These are phyloP conservation scores for Aspergillus brasiliensis DNA, from an alignment of 2,329 filamentous ascomycete genomes.

Conservation along the genomic window DNA sequence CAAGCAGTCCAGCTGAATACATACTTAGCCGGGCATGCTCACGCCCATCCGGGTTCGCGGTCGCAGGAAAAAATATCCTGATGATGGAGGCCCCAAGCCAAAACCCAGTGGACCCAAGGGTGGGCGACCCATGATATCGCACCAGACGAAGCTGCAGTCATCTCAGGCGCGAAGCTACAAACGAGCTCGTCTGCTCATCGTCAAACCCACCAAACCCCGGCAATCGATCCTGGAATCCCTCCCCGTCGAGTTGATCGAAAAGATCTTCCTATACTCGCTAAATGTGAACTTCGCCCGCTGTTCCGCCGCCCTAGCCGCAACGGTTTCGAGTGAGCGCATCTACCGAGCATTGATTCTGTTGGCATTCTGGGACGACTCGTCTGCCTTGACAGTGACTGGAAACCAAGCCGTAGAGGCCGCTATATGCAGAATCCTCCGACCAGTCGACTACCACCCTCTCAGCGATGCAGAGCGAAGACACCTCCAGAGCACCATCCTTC, in stretches of 20 bases:
- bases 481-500: slow-evolving; percentile 40
- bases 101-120: slow-evolving; percentile 18
- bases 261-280: slow-evolving; percentile 53
- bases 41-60: slow-evolving; percentile 38
- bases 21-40: slow-evolving; percentile 18
- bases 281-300: slow-evolving; percentile 49
- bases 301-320: slow-evolving; percentile 44
- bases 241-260: slow-evolving; percentile 55
- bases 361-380: slow-evolving; percentile 41
- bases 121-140: slow-evolving; percentile 20
- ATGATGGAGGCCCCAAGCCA: slow-evolving; percentile 8
- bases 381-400: background rate
- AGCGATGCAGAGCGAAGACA: slow-evolving; percentile 26
- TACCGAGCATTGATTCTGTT: slow-evolving; percentile 45
- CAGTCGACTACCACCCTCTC: slow-evolving; percentile 38
- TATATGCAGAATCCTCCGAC: slow-evolving; percentile 37
- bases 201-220: slow-evolving; percentile 8
- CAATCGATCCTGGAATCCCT: slow-evolving; percentile 47
- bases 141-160: slow-evolving; percentile 5
- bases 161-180: slow-evolving; percentile 17
- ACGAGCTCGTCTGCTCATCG: slow-evolving; percentile 16
- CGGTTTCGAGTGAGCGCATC: slow-evolving; percentile 44
- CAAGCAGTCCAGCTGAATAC: slow-evolving; percentile 44
- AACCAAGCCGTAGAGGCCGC: slow-evolving; percentile 9
- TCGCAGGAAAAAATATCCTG: slow-evolving; percentile 24